These are phyloP conservation scores for Dimocarpus longan DNA, from an alignment of 345 rosid genomes.

Conservation along the genomic window DNA sequence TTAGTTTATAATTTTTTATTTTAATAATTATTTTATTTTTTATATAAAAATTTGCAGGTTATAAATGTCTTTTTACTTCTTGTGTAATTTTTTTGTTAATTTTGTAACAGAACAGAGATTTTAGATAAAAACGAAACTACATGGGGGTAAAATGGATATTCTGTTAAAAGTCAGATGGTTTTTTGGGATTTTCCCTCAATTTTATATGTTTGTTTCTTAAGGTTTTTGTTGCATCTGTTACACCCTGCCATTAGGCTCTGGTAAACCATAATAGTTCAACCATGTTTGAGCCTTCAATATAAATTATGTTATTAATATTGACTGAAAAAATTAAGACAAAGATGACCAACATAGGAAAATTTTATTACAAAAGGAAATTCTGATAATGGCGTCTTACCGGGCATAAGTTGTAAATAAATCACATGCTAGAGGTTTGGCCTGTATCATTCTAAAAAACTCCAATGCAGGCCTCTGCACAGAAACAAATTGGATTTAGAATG, in stretches of 20 bases:
- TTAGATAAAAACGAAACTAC: no score
- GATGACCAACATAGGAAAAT: neutral
- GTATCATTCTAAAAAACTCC: conserved; percentile 90
- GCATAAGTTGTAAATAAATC: conserved; percentile 80
- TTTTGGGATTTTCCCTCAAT: no score
- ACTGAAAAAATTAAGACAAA: neutral
- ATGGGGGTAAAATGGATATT: no score
- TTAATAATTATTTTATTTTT: no score
- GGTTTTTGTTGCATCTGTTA: neutral
- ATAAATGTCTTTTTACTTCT: no score
- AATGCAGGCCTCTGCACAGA: conserved; percentile 71
- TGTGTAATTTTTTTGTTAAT: no score
- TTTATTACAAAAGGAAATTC: neutral
- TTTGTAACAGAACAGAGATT: no score
- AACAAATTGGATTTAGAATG: conserved; percentile 5
- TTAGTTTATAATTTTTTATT: no score
- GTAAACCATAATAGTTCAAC: neutral
- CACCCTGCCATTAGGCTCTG: conserved; percentile 3
- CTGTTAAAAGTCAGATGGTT: no score
- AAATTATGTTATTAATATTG: neutral
- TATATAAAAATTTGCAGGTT: no score
- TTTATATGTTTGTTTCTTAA: neutral
- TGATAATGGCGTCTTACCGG: conserved; percentile 45
- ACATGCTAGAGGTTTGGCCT: conserved; percentile 80
- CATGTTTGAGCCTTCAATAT: neutral